Base-by-base conservation (phyloP, 331 rosid species). In the Pyrus hybrid region DNA sequence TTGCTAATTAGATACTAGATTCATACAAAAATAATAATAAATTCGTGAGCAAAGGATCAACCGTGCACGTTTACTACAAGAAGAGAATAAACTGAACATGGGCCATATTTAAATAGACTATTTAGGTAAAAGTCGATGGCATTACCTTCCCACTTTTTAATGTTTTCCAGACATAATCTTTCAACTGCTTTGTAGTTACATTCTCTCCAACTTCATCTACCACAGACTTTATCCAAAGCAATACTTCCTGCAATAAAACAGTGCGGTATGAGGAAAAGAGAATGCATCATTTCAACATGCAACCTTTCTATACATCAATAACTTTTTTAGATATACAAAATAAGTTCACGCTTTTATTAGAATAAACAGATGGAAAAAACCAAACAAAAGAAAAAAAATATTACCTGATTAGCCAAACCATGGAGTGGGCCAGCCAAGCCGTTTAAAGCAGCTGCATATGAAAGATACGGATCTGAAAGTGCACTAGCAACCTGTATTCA, bases 371-470 rank as follows among this genome's bases (percentile, higher is more conserved):
- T 63, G 16, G 63, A 32, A 45, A 72, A 25, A 37, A 73, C 18
- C 18, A 28, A 70, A 26, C 41, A 54, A 74, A 63, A 17, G 26
- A 43, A 69, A 75, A 69, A 75, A 58, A 79, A 29, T 32, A 72
- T 43, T 62, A 95, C 99, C 99, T 95, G 99, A 88, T 95, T 95
- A 73, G 99, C 99, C 91, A 95, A 89, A 78, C 99, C 99, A 87
- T 92, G 99, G 67, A 95, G 88, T 53, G 99, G 99, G 64, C 99
- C 97, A 80, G 99, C 97, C 85, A 95, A 80, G 80, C 99, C 99
- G 65, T 95, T 95, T 85, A 95, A 87, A 78, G 99, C 99, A 70
- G 97, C 97, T 20, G 93, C 90, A 84, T 89, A 94, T 71, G 99
- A 85, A 76, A 92, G 99, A 82, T 90, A 94, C 57, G 99, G 99